These are phyloP conservation scores for Papiliotrema laurentii DNA, from an alignment of 1,284 basidiomycete genomes.

Conservation along the genomic window DNA sequence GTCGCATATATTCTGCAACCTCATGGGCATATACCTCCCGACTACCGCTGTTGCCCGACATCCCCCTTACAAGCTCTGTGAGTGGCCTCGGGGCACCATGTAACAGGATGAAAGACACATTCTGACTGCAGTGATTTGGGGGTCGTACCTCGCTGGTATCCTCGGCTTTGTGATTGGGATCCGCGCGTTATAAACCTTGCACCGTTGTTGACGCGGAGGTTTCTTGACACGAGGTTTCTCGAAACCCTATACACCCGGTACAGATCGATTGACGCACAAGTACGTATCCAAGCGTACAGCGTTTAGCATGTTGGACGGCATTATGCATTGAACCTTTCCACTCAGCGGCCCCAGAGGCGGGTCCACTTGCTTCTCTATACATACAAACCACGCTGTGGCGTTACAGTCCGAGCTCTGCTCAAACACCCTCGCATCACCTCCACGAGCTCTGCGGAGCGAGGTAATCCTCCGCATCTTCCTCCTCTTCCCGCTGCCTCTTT, in stretches of 20 bases:
- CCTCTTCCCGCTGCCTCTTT: slow-evolving; percentile 12
- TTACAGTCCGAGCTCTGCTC: neutral
- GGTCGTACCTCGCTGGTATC: slow-evolving; percentile 39
- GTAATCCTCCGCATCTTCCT: slow-evolving; percentile 7
- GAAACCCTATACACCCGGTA: no score
- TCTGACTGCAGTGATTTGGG: slow-evolving; percentile 20
- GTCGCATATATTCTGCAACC: slow-evolving; percentile 86
- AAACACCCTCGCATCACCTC: neutral
- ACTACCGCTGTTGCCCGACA: slow-evolving; percentile 28
- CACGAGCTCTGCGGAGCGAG: neutral
- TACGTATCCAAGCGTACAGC: no score
- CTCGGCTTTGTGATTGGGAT: slow-evolving; percentile 32
- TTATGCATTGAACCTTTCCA: no score
- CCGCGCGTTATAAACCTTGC: neutral
- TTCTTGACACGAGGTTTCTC: no score
- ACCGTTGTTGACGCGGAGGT: no score
- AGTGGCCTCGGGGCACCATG: neutral
- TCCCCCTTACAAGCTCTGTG: slow-evolving; percentile 21
- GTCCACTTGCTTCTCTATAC: no score
- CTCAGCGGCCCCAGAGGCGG: no score
- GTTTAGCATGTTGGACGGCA: no score
- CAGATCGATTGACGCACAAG: no score
- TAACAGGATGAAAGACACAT: neutral
- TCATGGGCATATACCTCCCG: slow-evolving; percentile 65
- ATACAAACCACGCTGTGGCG: neutral